Base-by-base conservation (phyloP, 2,329 filamentous ascomycete genomes). In the Alternaria conjuncta region DNA sequence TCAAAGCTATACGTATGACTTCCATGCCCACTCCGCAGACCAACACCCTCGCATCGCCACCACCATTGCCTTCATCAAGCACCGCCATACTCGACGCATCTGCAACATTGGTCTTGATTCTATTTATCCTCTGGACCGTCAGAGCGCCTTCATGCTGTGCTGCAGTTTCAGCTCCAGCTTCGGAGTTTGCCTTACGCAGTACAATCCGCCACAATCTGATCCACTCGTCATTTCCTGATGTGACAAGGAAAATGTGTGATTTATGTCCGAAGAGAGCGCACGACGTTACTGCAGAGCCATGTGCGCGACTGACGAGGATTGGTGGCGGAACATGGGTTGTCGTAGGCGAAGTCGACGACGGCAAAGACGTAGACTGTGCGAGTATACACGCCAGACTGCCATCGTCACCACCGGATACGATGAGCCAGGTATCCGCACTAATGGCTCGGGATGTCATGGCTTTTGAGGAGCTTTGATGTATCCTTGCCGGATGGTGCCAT, bases 401-500 rank as follows among this genome's bases (percentile, higher is more conserved):
- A 78, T 98, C 96, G 72, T 99, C 96, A 21, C 96, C 94, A 25
- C 92, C 93, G 0, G 93, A 94, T 5, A 92, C 78, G 18, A 97
- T 75, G 1, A 92, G 68, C 68, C 82, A 70, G 55, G 79, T 68
- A n/a, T 69, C 71, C 28, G 75, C 36, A 18, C 73, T 69, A 13
- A 83, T 55, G 26, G 71, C 49, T 2, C 77, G 62, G 5, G 80
- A 56, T 4, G 81, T 75, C 61, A 86, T 76, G 0, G 78, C 73
- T 77, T 97, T 96, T 76, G 97, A 88, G 55, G 90, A 89, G 78
- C 87, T 97, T 71, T 97, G 93, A 74, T 98, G 96, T 23, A 95
- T 71, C 36, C 65, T 68, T 11, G 62, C 64, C 7, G 73, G 71
- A 26, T 73, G 49, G 9, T 70, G 60, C 72, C 73, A 78, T n/a